phyloP scores from a whole-genome alignment of 2,329 filamentous ascomycete genomes.

The Ophiosphaerella korrae region DNA sequence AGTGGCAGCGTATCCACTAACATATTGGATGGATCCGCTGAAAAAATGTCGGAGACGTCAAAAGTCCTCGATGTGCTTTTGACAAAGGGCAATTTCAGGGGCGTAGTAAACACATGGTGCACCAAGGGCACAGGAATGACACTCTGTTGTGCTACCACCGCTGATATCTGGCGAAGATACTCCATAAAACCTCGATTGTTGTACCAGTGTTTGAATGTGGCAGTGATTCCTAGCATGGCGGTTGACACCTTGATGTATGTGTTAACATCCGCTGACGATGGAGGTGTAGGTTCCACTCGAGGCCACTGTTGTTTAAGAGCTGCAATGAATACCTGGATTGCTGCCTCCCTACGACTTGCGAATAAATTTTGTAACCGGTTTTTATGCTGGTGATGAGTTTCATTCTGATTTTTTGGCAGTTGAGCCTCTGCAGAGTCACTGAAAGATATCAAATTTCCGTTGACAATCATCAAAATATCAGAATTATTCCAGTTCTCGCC shows the following conservation, averaged over 20 bases:
- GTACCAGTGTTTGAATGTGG: conserved; percentile 31
- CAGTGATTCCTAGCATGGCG: conserved; percentile 23
- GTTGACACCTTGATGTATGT: conserved; percentile 18
- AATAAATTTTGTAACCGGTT: conserved; percentile 13
- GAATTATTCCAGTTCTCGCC: conserved; percentile 7
- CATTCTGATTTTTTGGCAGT: conserved; percentile 12
- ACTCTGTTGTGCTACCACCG: conserved; percentile 12
- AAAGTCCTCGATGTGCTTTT: conserved; percentile 2
- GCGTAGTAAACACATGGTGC: not conserved
- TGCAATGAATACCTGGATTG: conserved; percentile 14
- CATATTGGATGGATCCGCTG: too few relatives aligned
- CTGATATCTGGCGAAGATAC: conserved; percentile 28
- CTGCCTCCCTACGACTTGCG: conserved; percentile 2
- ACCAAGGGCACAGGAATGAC: not conserved
- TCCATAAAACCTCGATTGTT: conserved; percentile 48
- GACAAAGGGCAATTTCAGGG: not conserved
- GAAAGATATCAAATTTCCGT: conserved; percentile 2
- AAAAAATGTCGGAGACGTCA: conserved; percentile 9
- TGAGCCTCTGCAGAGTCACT: conserved; percentile 15
- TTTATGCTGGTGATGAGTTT: conserved; percentile 15
- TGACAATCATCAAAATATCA: conserved; percentile 2
- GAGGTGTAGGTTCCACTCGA: conserved; percentile 8
- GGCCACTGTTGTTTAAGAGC: conserved; percentile 28
- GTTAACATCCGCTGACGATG: not conserved
- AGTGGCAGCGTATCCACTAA: not conserved